Base-by-base conservation (phyloP, 495 filamentous ascomycete genomes). In the Staphylotrichum tortipilum region DNA sequence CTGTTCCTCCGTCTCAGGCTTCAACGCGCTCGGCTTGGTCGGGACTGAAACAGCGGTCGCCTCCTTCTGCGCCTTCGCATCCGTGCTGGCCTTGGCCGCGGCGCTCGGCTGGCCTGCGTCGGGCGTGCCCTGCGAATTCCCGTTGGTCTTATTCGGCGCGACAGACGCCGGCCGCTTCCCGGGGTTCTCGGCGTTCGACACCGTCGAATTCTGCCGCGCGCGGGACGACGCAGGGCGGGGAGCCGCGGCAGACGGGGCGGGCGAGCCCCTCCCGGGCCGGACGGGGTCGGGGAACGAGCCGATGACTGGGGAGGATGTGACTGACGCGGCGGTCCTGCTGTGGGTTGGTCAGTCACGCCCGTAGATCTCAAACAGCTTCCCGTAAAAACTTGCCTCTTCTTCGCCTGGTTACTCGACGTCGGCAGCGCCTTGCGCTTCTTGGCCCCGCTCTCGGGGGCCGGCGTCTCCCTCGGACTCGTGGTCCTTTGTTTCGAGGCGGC, bases 401-500 rank as follows among this genome's bases (percentile, higher is more conserved):
- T 84, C 36, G 78, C 73, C 45, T 75, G 72, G 35, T 75, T 75
- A 33, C 80, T 76, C 12, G 74, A 74, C 3, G 81, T 79, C 12
- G 81, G 79, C 10, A 85, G 78, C 42, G 78, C 74, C 59, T 85
- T 81, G 61, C 86, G 83, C 73, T 87, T 89, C 57, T 76, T 78
- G 3, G 68, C 56, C 29, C 57, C 57, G 6, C 65, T 67, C 47
- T 89, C 86, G 6, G 75, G 72, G 7, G 65, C 75, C 2, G 80
- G 76, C 5, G 81, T 82, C 50, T 82, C 84, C 50, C 78, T 77
- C 54, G 71, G 82, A 63, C 70, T 84, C n/a, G 68, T 68, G 22
- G 67, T 75, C 65, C 72, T 76, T 9, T 70, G 60, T 33, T 77
- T 80, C 12, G 72, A 61, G 24, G 69, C 70, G 46, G 70, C n/a